phyloP scores from a whole-genome alignment of 2,329 filamentous ascomycete species.

The Dothistroma septosporum region DNA sequence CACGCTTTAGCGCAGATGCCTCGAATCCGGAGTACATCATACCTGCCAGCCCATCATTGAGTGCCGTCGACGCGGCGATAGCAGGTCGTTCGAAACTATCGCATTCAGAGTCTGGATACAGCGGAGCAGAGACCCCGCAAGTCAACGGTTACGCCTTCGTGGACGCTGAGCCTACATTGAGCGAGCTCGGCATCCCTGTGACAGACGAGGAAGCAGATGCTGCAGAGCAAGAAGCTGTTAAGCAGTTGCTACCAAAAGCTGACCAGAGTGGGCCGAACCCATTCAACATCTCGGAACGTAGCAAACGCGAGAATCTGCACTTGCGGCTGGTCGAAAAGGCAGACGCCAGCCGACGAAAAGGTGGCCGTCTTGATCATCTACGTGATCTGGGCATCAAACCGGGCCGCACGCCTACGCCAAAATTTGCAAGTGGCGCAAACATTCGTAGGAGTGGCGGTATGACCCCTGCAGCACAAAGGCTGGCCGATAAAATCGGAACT shows the following conservation, averaged over 20 bases:
- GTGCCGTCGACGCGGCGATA: conserved; percentile 79
- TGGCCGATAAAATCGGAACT: conserved; percentile 60
- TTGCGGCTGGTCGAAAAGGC: conserved; percentile 82
- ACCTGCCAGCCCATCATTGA: conserved; percentile 77
- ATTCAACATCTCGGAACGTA: conserved; percentile 72
- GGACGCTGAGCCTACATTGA: conserved; percentile 66
- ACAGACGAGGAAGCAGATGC: conserved; percentile 33
- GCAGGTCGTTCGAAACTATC: conserved; percentile 63
- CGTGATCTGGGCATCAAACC: conserved; percentile 36
- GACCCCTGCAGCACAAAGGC: conserved; percentile 69
- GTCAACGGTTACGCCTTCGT: conserved; percentile 95
- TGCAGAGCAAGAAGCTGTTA: conserved; percentile 36
- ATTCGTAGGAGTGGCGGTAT: conserved; percentile 47
- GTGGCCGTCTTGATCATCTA: conserved; percentile 44
- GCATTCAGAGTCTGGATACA: conserved; percentile 57
- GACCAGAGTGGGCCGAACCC: conserved; percentile 63
- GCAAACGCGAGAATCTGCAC: conserved; percentile 74
- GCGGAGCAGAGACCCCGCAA: conserved; percentile 74
- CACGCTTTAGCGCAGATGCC: conserved; percentile 54
- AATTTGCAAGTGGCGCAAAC: conserved; percentile 57
- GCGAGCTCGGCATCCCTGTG: conserved; percentile 50
- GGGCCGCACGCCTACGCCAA: conserved; percentile 61
- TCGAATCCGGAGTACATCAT: conserved; percentile 34
- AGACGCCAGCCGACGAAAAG: conserved; percentile 64
- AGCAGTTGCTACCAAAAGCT: conserved; percentile 43